Base-by-base conservation (phyloP, 1,284 basidiomycete genomes). In the Ganoderma multipileum region DNA sequence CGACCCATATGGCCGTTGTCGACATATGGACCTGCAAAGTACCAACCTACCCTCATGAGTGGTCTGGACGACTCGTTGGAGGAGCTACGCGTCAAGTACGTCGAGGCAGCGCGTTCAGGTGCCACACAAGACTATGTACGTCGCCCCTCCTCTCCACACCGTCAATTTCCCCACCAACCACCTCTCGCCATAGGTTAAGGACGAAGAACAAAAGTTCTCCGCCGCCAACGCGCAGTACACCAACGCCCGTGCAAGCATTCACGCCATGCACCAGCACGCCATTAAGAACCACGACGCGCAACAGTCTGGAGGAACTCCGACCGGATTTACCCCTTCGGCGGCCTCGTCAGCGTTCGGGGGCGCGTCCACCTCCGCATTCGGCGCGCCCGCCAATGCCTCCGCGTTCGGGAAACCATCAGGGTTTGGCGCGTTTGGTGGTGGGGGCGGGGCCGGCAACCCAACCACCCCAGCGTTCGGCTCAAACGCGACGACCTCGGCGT, bases 1-100 rank as follows among this genome's bases (percentile, higher is more conserved):
- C 90, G 89, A 74, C 96, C 96, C 0, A 66, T 87, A 8, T 98
- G 94, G 92, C 90, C 91, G n/a, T 81, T 97, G 0, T 91, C 94
- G 0, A 91, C 88, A 0, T 98, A 93, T 77, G 95, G 87, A 0
- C 89, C 93, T 28, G 89, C 90, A 0, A 96, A 96, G 76, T 78
- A 87, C 65, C 94, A 96, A 74, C 90, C 90, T 0, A 89, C 86
- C 60, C 74, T 97, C 7, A 80, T 98, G 20, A 72, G 80, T 5
- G 90, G 88, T 1, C 81, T 92, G 39, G 96, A 98, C 75, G 83
- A 92, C 70, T 93, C 90, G 0, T 87, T 86, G 0, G 96, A 98
- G 75, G 96, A 98, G 79, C 80, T 98, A 62, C 86, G 93, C 58
- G 82, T 90, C 67, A 91, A 87, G 75, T 93, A 92, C 12, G 83